Conservation (phyloP, 805 yeast genomes). For the Zygotorulaspora florentina region DNA sequence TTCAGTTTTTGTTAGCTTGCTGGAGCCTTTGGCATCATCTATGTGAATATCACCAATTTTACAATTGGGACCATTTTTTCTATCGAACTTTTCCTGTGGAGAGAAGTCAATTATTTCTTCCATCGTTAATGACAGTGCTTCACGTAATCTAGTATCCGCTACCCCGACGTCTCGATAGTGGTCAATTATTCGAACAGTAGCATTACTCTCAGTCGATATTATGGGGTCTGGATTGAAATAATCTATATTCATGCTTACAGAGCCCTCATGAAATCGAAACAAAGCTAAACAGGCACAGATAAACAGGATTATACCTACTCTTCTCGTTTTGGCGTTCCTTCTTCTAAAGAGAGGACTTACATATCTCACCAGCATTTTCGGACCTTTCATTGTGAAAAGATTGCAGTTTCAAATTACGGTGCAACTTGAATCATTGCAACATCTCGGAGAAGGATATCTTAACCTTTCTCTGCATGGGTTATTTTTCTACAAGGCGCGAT, state of each 20-base stretch:
- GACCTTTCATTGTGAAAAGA: slow-evolving; percentile 2
- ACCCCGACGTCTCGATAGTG: not conserved
- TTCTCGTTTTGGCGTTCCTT: slow-evolving; percentile 5
- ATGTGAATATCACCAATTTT: slow-evolving; percentile 11
- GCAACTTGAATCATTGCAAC: too few species aligned
- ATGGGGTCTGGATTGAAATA: not conserved
- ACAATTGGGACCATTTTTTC: slow-evolving; percentile 11
- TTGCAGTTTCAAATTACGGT: not conserved
- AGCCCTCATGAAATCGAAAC: slow-evolving; percentile 4
- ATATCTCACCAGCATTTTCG: slow-evolving; percentile 5
- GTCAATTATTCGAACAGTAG: not conserved
- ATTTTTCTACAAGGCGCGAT: too few species aligned
- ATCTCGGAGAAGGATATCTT: too few species aligned
- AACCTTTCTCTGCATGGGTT: too few species aligned
- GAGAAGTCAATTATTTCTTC: slow-evolving; percentile 13
- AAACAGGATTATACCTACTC: slow-evolving; percentile 1
- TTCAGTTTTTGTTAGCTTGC: slow-evolving; percentile 13
- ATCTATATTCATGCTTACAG: slow-evolving; percentile 8
- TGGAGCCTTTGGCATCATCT: slow-evolving; percentile 7
- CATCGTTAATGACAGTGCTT: slow-evolving; percentile 8
- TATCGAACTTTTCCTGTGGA: slow-evolving; percentile 14
- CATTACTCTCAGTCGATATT: not conserved
- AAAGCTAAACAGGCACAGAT: slow-evolving; percentile 2
- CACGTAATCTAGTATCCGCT: slow-evolving; percentile 4
- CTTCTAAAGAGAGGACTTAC: slow-evolving; percentile 6